Evolutionary conservation across 495 filamentous ascomycete genomes (phyloP), one percentile per base, ranked within the genome.

Genomic region (Aeminium ludgeri): DNA sequence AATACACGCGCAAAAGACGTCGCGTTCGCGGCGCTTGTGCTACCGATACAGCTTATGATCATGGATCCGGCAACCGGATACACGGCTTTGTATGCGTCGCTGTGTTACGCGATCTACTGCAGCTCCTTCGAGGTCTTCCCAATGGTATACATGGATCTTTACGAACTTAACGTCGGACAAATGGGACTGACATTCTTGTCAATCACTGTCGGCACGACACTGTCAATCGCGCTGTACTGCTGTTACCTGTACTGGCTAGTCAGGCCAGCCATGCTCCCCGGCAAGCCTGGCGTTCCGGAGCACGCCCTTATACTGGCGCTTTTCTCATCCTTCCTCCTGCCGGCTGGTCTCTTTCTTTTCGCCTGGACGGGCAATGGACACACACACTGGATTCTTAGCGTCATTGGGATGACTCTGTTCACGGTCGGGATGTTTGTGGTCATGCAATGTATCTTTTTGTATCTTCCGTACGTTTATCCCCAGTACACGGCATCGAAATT

Each of bases 81-180:
- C 62, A 65, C 71, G 0, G 68, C 74, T 46, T 39, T 69, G 35
- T 81, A 80, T 57, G 74, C 69, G 1, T 66, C 69, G 13, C 63
- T 80, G 39, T 67, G 72, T 43, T 78, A 79, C 57, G 73, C 66
- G 20, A 79, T 79, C 57, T 78, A 71, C 58, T 80, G 79, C 56
- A 67, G 62, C 48, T 79, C 78, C 66, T 80, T 80, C 63, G 77
- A 81, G 53, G 74, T 70, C 46, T 81, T 82, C 62, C 76, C 77
- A 2, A 58, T 82, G n/a, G 74, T 82, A 37, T 82, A 78, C 60
- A 65, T 66, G 1, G 65, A 60, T 40, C 62, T 68, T 43, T 80
- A 81, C 60, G 54, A 56, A 51, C 76, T 82, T 60, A 70, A 62
- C 43, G 59, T 73, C 17, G 78, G 78, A 34, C 46, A 70, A 44